A percentile compares a stretch with the other conserved stretches of the same genome.
Evolutionary conservation across 208 protist species (phyloP).

Genomic region (Trypanosoma vivax): DNA sequence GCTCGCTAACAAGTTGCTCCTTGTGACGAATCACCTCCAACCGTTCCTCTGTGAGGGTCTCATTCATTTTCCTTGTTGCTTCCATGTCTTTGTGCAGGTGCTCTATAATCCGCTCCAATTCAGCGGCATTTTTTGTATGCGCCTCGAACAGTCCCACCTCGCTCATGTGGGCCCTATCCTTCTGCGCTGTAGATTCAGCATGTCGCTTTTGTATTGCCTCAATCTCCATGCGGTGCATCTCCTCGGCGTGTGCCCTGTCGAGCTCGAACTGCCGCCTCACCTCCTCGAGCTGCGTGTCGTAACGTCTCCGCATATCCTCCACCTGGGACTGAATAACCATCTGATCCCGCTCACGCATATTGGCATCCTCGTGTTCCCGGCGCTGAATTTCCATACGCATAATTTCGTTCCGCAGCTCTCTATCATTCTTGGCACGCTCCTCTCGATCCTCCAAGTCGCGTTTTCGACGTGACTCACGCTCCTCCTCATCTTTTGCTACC

Average conservation of each 20-base stretch:
- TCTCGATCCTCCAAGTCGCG: constrained; percentile 78
- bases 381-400: constrained; percentile 70
- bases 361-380: constrained; percentile 38
- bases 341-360: constrained; percentile 52
- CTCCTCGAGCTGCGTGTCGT: constrained; percentile 66
- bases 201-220: constrained; percentile 63
- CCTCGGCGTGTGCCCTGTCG: constrained; percentile 53
- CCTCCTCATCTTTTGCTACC: constrained; percentile 58
- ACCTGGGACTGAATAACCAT: constrained; percentile 52
- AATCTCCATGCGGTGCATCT: constrained; percentile 63
- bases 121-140: constrained; percentile 51
- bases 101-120: constrained; percentile 57
- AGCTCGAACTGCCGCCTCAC: constrained; percentile 56
- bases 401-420: constrained; percentile 57
- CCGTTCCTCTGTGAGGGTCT: constrained; percentile 58
- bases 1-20: constrained; percentile 54
- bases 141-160: constrained; percentile 42
- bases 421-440: constrained; percentile 52
- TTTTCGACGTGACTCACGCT: constrained; percentile 68
- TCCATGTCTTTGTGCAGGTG: constrained; percentile 63
- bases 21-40: constrained; percentile 38
- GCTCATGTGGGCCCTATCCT: constrained; percentile 46
- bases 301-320: constrained; percentile 58
- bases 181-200: constrained; percentile 46
- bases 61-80: constrained; percentile 53